Conservation (phyloP, 2,329 filamentous ascomycete genomes). For the Albifimbria verrucaria region DNA sequence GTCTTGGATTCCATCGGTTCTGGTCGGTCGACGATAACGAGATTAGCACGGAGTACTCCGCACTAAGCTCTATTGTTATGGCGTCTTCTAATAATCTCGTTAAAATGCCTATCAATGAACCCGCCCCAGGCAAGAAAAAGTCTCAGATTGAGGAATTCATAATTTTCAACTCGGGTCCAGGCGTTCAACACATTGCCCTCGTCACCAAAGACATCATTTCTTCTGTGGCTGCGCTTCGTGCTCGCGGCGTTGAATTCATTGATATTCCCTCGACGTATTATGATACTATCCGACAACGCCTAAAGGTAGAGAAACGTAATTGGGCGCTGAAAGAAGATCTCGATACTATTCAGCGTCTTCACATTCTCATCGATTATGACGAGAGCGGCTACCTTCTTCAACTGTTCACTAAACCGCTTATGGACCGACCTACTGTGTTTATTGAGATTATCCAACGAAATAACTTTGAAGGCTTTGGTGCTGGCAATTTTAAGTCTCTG, state of each 20-base stretch:
- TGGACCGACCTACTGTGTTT: slow-evolving; percentile 83
- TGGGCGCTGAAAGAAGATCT: slow-evolving; percentile 67
- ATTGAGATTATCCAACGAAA: slow-evolving; percentile 82
- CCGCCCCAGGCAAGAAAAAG: slow-evolving; percentile 72
- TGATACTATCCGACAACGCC: slow-evolving; percentile 61
- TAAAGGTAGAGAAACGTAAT: slow-evolving; percentile 48
- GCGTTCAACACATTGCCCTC: slow-evolving; percentile 80
- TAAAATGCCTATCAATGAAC: slow-evolving; percentile 90
- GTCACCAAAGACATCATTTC: slow-evolving; percentile 68
- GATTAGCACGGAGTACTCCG: slow-evolving; percentile 78
- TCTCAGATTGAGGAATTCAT: slow-evolving; percentile 82
- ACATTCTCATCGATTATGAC: slow-evolving; percentile 82
- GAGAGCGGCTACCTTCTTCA: slow-evolving; percentile 70
- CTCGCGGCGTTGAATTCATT: slow-evolving; percentile 78
- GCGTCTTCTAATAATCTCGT: slow-evolving; percentile 68
- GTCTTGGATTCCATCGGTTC: slow-evolving; percentile 80
- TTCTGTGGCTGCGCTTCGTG: slow-evolving; percentile 67
- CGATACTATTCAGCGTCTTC: slow-evolving; percentile 62
- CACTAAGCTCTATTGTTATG: slow-evolving; percentile 77
- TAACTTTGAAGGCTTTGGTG: slow-evolving; percentile 77
- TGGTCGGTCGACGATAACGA: slow-evolving; percentile 82
- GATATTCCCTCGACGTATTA: slow-evolving; percentile 74
- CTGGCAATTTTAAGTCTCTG: slow-evolving; percentile 79
- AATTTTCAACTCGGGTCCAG: slow-evolving; percentile 70
- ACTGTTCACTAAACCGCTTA: slow-evolving; percentile 71